These are phyloP conservation scores for Podosphaera fusca DNA, from an alignment of 2,329 filamentous ascomycete genomes.

Conservation along the genomic window DNA sequence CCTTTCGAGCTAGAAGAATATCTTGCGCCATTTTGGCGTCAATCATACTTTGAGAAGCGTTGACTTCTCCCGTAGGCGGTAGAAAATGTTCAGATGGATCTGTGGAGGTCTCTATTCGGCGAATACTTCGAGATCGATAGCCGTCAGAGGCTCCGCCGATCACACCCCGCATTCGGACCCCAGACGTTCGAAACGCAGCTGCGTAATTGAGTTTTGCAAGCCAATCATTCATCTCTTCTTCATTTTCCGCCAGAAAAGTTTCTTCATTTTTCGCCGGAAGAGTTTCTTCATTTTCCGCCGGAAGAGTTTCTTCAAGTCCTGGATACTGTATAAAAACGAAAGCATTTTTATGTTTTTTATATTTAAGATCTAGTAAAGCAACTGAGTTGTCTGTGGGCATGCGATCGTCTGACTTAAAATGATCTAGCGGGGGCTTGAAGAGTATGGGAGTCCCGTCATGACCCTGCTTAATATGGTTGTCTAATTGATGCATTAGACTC, in stretches of 20 bases:
- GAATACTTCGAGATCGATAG: slow-evolving; percentile 48
- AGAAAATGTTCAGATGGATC: slow-evolving; percentile 36
- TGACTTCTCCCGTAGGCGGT: slow-evolving; percentile 50
- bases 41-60: slow-evolving; percentile 47
- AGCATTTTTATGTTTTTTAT: slow-evolving; percentile 88
- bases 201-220: slow-evolving; percentile 89
- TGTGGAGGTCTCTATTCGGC: slow-evolving; percentile 32
- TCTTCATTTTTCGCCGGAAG: no score
- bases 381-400: slow-evolving; percentile 90
- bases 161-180: slow-evolving; percentile 73
- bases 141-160: slow-evolving; percentile 69
- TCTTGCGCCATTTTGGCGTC: slow-evolving; percentile 69
- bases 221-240: slow-evolving; percentile 91
- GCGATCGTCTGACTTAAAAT: slow-evolving; percentile 82
- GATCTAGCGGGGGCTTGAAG: slow-evolving; percentile 71
- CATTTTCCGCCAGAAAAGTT: slow-evolving; percentile 70
- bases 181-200: slow-evolving; percentile 76
- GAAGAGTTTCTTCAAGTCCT: slow-evolving; percentile 53
- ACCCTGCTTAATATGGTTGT: slow-evolving; percentile 56
- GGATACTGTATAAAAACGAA: slow-evolving; percentile 78
- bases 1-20: slow-evolving; percentile 57
- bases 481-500: slow-evolving; percentile 69
- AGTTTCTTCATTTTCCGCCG: slow-evolving; percentile 87
- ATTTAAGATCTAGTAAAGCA: slow-evolving; percentile 61
- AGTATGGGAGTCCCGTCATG: slow-evolving; percentile 55